Evolutionary conservation across 2,329 filamentous ascomycete species (phyloP), one percentile per base, ranked within the genome.

Genomic region (Escovopsis weberi): DNA sequence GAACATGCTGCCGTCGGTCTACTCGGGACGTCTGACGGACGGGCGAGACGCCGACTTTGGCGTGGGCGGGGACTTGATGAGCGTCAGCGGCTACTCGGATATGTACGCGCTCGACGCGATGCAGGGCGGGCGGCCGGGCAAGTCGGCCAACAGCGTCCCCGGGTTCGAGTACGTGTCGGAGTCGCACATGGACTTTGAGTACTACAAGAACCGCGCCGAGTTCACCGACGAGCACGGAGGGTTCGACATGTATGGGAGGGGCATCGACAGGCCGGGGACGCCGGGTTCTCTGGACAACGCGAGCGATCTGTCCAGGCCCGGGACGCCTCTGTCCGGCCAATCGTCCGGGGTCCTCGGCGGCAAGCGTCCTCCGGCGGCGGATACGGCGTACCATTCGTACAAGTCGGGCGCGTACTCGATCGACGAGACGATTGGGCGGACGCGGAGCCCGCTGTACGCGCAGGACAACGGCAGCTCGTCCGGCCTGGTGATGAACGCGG

Each of bases 151-250:
- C 39, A 49, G 54, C 11, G 53, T 82, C 5, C 78, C 81, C 0
- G 85, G 86, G 0, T 95, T 95, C 59, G 89, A 96, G 61, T 78
- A 94, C 45, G 88, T 96, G 0, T 79, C 84, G 0, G 89, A 96
- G 53, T 74, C 74, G 43, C 78, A 86, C 39, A 80, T 94, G 60
- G 87, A 94, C 58, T 94, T 93, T 57, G 80, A 86, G 47, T 89
- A 86, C 63, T 96, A 80, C 70, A 95, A 94, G 62, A 82, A 94
- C 59, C 74, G 86, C 1, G 75, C 84, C 2, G 89, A 95, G 51
- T 95, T 96, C 62, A 78, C 79, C 2, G 81, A 87, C 10, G 85
- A 91, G 43, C 82, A 87, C 50, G 86, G 86, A n/a, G 87, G 83
- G 5, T 83, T 82, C 19, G 74, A 76, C 30, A 66, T 80, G 6